Evolutionary conservation across 176 grass and related monocot genomes (phyloP), one percentile per base, ranked within the genome.

Genomic region (Pontederia paniculata): DNA sequence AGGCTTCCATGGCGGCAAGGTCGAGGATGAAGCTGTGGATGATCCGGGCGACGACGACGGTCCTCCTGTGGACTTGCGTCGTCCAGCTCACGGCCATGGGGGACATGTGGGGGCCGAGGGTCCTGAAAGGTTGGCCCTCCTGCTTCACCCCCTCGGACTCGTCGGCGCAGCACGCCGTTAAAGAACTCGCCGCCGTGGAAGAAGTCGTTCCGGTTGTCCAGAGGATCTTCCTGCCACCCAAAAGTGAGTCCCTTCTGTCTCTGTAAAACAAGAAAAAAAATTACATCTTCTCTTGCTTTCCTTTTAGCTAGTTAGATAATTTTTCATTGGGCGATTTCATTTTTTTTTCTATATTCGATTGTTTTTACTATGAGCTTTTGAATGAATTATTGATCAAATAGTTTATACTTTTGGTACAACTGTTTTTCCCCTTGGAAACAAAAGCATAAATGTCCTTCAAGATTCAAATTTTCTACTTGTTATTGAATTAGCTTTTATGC

Each of bases 31-130:
- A 72, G 76, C 67, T 96, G 15, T 96, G 90, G 85, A 76, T 74
- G 54, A 75, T 81, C 49, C 76, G 85, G 42, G 71, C 79, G 21
- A 86, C 69, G 55, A 86, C 80, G 44, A 80, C 79, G n/a, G 76
- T 89, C 62, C 74, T 96, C 28, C 79, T 96, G 19, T 96, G 90
- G 90, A 83, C 77, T 58, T 86, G 79, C 79, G 79, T 78, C 10
- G 63, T 96, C 31, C 82, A 89, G 45, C 70, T 89, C 15, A 75
- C 75, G 51, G 71, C 90, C 22, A 68, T 82, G 52, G 78, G 75
- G 58, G 78, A 85, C 72, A 74, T 78, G 17, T 79, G 78, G 55
- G 74, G 77, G 16, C 74, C 79, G 15, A 70, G 74, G 53, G 77
- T 89, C 65, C 67, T 96, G 50, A 74, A 74, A 57, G 58, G 60